Base-by-base conservation (phyloP, 2,329 filamentous ascomycete genomes). In the Hypoxylon sp. region DNA sequence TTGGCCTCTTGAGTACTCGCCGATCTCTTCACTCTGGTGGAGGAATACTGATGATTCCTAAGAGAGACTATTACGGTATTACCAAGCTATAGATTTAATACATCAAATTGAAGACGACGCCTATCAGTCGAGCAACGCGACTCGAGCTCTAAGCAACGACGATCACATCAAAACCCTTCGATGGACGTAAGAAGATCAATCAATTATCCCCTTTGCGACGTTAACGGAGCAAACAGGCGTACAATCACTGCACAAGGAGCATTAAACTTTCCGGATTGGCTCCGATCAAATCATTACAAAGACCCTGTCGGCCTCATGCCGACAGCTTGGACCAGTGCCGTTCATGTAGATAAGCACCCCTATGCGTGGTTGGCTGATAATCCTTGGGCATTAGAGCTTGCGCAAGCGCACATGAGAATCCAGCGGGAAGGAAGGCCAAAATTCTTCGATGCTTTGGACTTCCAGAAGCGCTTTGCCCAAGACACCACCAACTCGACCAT, bases 21-120 rank as follows among this genome's bases (percentile, higher is more conserved):
- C n/a, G n/a, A n/a, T n/a, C n/a, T n/a, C n/a, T n/a, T 31, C 11
- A 35, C 17, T 11, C n/a, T 13, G 3, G 10, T 47, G 15, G 11
- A 58, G n/a, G 11, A 17, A 19, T 17, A 7, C 24, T 65, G 7
- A 65, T 56, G 2, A 46, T 17, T 15, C 1, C 13, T 17, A 66
- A n/a, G 63, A 58, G 32, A 57, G 64, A 17, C 11, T 67, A 35
- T 50, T 67, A 13, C 64, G 64, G 5, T 67, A 67, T 15, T 67
- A 59, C 48, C 64, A 67, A 21, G 46, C 64, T 2, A 35, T 50
- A 6, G 48, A 27, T 19, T 52, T 67, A 37, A 32, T 67, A 1
- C 50, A 17, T 32, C 64, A 67, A 19, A 1, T 29, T 10, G 59
- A 17, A 1, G 29, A 62, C 3, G 58, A 67, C 46, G 54, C 24